Base-by-base conservation (phyloP, 2,329 filamentous ascomycete species). In the Exophiala aquamarina region DNA sequence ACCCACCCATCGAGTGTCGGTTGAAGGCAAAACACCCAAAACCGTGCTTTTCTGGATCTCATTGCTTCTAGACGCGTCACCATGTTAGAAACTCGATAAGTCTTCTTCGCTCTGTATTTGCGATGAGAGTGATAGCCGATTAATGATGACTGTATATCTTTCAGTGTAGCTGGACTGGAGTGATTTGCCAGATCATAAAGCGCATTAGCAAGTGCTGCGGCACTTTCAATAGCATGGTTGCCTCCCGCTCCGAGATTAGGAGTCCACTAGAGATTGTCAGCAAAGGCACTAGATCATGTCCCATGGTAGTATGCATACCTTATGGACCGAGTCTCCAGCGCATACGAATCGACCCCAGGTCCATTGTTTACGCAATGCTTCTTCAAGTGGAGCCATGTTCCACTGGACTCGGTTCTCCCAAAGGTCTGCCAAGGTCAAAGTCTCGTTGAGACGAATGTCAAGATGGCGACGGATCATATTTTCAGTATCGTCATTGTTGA, bases 271-370 rank as follows among this genome's bases (percentile, higher is more conserved):
- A 60, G 56, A 14, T 59, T 48, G 31, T 57, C 59, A 41, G 63
- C 15, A 44, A 11, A 36, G 20, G 31, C 41, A 15, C 11, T 17
- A 19, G 14, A 29, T 26, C 14, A 33, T 19, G 8, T n/a, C 31
- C 17, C 14, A 33, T 21, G 15, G 10, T 19, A 18, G 29, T 19
- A 20, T 34, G 34, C 17, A 44, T 54, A 65, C 66, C 61, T 73
- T 74, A 50, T 74, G 70, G 5, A 64, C 67, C 1, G 70, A 61
- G 51, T 74, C 71, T 0, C 70, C 71, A 4, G 74, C 62, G 1
- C 64, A 58, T 2, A 73, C 60, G 3, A 70, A 64, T 8, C 71
- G 58, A 9, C 63, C 60, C 33, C 63, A 70, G 40, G 68, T 62
- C 66, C 70, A 73, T 28, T 63, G 60, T 9, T 64, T 50, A n/a